phyloP scores from a whole-genome alignment of 768 basidiomycete species.

The Aureoboletus auriporus region DNA sequence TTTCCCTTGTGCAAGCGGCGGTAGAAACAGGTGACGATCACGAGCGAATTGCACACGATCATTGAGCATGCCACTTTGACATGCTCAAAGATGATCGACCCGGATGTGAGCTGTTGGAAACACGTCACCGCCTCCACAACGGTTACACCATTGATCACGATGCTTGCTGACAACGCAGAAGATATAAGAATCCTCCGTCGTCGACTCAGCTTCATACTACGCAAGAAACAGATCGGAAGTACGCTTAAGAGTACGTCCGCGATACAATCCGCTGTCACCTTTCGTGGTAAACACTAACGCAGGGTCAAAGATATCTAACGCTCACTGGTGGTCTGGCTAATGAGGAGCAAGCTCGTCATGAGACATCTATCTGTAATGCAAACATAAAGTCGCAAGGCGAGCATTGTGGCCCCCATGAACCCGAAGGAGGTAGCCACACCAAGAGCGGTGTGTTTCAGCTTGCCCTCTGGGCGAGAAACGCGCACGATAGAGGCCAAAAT shows the following conservation, averaged over 20 bases:
- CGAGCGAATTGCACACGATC: constrained; percentile 23
- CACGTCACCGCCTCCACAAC: constrained; percentile 7
- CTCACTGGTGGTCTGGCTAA: constrained; percentile 22
- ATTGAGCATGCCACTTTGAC: constrained; percentile 15
- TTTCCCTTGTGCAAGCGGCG: constrained; percentile 6
- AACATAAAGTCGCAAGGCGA: constrained; percentile 3
- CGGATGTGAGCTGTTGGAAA: constrained; percentile 2
- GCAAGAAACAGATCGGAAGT: constrained; percentile 16
- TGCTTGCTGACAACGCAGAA: constrained; percentile 18
- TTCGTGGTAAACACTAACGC: not conserved
- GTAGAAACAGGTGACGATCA: constrained; percentile 19
- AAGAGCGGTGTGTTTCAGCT: constrained; percentile 1
- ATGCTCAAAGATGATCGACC: constrained; percentile 17
- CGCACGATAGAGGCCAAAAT: constrained; percentile 18
- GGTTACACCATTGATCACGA: constrained; percentile 19
- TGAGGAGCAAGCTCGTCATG: constrained; percentile 1
- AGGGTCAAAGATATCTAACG: not conserved
- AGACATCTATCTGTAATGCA: constrained; percentile 9
- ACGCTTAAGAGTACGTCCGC: constrained; percentile 17
- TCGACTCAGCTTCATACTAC: constrained; percentile 9
- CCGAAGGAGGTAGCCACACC: constrained; percentile 11
- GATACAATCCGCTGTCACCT: constrained; percentile 15
- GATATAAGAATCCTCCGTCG: constrained; percentile 13
- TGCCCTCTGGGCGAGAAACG: constrained; percentile 12
- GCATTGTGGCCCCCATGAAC: constrained; percentile 7